Base-by-base conservation (phyloP, 495 filamentous ascomycete genomes). In the Eremomyces bilateralis region DNA sequence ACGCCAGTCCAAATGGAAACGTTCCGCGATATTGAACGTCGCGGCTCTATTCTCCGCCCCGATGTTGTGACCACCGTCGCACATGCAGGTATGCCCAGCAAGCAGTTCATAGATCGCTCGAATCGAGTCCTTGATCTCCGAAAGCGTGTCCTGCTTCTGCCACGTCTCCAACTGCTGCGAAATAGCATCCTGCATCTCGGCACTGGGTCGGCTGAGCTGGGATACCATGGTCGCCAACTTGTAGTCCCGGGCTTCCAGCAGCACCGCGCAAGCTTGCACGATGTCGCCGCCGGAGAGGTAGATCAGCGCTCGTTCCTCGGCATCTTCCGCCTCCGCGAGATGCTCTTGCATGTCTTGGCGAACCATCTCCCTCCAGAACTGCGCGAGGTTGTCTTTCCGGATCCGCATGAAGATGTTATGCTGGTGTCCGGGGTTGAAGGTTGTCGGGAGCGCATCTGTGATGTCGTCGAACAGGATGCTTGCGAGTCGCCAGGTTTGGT, bases 61-160 rank as follows among this genome's bases (percentile, higher is more conserved):
- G 43, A 33, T 19, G 6, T 20, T 22, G 5, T 35, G 33, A 35
- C 11, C 33, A 8, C 15, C 16, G 30, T 16, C 68, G 70, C 77
- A 80, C 25, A 71, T 65, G 37, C 77, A 72, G 18, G 78, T 67
- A 41, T 93, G 88, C 34, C 90, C 88, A 21, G 80, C 73, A 5
- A 92, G 61, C 5, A 97, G 62, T 47, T 88, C 82, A 47, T 93
- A 97, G 31, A 97, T 56, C 3, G 83, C 76, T 19, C 90, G 73
- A 22, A 91, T 67, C 10, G 78, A 67, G 41, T 88, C 73, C n/a
- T 60, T 73, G 52, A 94, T 76, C 51, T 97, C 88, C 8, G 82
- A 76, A 19, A 84, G 62, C 2, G 80, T 66, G 41, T 80, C 74
- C 27, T 73, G 67, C 12, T 78, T 69, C 21, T 71, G 68, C 88